Evolutionary conservation across 306 rosid species (phyloP).

Genomic region (Pueraria montana): DNA sequence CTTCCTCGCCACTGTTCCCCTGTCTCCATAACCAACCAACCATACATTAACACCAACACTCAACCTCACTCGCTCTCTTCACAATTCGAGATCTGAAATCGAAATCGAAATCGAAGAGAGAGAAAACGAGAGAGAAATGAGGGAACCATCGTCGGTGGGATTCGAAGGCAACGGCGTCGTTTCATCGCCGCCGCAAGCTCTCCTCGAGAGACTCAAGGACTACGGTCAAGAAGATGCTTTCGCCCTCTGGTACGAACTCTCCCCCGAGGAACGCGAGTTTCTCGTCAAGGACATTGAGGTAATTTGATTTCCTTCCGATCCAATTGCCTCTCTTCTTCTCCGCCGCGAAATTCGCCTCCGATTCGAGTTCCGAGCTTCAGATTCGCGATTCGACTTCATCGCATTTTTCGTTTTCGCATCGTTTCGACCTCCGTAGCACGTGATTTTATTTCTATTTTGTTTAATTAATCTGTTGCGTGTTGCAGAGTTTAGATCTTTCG

Average conservation of each 20-base stretch:
- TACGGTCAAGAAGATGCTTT: slow-evolving; percentile 97
- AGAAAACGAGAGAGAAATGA: slow-evolving; percentile 44
- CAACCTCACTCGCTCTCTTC: slow-evolving; percentile 28
- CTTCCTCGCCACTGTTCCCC: slow-evolving; percentile 60
- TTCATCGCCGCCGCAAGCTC: slow-evolving; percentile 71
- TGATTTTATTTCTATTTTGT: background rate
- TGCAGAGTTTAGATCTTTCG: slow-evolving; percentile 85
- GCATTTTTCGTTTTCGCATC: background rate
- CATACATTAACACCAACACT: slow-evolving; percentile 34
- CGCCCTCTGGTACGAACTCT: slow-evolving; percentile 93
- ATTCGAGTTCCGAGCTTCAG: slow-evolving; percentile 22
- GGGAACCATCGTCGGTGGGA: slow-evolving; percentile 61
- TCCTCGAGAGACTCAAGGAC: slow-evolving; percentile 93
- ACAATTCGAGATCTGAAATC: slow-evolving; percentile 46
- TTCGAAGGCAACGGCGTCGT: slow-evolving; percentile 58
- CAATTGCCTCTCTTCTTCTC: background rate
- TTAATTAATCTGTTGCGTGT: slow-evolving; percentile 1
- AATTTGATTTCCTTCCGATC: slow-evolving; percentile 25
- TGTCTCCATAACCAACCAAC: slow-evolving; percentile 46
- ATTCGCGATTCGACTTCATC: slow-evolving; percentile 19
- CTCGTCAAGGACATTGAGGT: slow-evolving; percentile 94
- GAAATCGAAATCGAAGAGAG: background rate
- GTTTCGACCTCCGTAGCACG: background rate
- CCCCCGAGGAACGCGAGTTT: slow-evolving; percentile 75
- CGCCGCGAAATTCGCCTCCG: background rate